Conservation (phyloP, 257 asterid genomes). For the Forsythia viridissima region DNA sequence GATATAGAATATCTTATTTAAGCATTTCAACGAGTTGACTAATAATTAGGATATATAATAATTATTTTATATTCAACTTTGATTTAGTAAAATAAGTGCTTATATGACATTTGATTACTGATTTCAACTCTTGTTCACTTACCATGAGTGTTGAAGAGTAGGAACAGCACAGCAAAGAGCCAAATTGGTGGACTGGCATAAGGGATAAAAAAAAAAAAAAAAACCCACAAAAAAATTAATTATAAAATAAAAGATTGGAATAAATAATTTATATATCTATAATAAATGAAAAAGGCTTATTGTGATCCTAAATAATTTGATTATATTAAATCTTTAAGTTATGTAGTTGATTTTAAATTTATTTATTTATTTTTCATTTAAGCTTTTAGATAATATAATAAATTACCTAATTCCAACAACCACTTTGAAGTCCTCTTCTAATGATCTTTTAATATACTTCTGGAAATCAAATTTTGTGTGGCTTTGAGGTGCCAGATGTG, state of each 20-base stretch:
- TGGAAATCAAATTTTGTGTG: conserved; percentile 73
- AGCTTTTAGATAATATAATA: neutral
- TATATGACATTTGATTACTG: neutral
- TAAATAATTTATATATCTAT: neutral
- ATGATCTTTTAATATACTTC: conserved; percentile 75
- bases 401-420: conserved; percentile 89
- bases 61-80: too few species aligned
- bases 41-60: too few species aligned
- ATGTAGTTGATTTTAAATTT: too few species aligned
- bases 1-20: too few species aligned
- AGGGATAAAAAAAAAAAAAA: neutral
- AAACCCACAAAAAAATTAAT: neutral
- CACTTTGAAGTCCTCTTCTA: conserved; percentile 92
- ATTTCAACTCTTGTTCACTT: conserved; percentile 21
- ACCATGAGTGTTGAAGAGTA: conserved; percentile 93
- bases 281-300: neutral
- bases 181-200: conserved; percentile 82
- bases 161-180: conserved; percentile 73
- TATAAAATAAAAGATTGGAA: neutral
- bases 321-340: too few species aligned
- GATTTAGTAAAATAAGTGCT: neutral
- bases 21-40: neutral
- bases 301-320: neutral
- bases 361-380: neutral
- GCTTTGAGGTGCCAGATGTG: conserved; percentile 90